Evolutionary conservation across 2,329 filamentous ascomycete genomes (phyloP), one percentile per base, ranked within the genome.

Genomic region (Orbilia brochopaga): DNA sequence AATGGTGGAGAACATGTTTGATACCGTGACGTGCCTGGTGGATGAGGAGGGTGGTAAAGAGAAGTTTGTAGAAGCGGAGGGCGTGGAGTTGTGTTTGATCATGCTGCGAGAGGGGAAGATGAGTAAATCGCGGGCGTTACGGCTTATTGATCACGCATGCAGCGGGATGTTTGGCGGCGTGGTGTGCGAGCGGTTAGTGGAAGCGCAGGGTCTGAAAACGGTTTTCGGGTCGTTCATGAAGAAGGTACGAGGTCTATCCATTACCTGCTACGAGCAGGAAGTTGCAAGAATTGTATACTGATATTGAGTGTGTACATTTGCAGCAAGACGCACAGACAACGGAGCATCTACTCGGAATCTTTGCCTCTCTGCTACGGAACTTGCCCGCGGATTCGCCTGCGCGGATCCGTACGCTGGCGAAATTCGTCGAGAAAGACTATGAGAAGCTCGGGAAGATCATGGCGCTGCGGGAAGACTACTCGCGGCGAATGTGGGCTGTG

Each of bases 341-440:
- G 0, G 91, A 96, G 77, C 92, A 97, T 78, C 81, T 97, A 0
- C 82, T 97, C 5, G 88, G 90, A 7, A 89, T 97, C 8, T 92
- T 97, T 74, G 86, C 90, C 0, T 90, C 90, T 0, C 84, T 99
- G 78, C 83, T 99, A 0, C 88, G 92, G 23, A 83, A 88, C 2
- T 80, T 99, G 0, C 92, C 92, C 0, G 90, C 87, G 15, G 86
- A 91, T 32, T 92, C 90, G 1, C 83, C 90, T 0, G 84, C 88
- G 32, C 86, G 94, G 4, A 95, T 97, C 75, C 86, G 94, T 2
- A 85, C 89, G 0, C 84, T 97, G 2, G 93, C 92, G 53, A 99
- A 99, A 78, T 97, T 97, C 77, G 89, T 96, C 17, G 94, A 99
- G 79, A 96, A 91, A 78, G 88, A 96, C 74, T 96, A 95, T 78